phyloP scores from a whole-genome alignment of 2,329 filamentous ascomycete species.

The Hypoxylon sp. region DNA sequence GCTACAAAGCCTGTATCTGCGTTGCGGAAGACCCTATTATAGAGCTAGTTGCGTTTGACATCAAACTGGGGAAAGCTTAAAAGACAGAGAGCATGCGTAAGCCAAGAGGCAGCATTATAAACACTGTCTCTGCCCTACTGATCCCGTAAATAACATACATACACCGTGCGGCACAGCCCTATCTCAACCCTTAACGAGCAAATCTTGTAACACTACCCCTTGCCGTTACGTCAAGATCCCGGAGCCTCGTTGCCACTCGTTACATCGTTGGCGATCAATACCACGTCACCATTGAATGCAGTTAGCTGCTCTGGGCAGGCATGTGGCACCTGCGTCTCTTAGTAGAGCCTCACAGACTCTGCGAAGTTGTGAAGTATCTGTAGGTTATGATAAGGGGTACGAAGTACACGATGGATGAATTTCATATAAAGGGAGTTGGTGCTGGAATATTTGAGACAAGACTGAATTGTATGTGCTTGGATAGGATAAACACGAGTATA shows the following conservation, averaged over 20 bases:
- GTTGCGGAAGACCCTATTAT: background rate
- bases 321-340: background rate
- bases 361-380: background rate
- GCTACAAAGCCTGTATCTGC: background rate
- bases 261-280: slow-evolving; percentile 1
- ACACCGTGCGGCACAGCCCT: slow-evolving; percentile 10
- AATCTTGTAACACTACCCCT: background rate
- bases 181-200: background rate
- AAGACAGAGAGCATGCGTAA: background rate
- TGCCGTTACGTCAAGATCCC: background rate
- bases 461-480: background rate
- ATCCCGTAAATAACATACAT: background rate
- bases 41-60: background rate
- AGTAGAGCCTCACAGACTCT: background rate
- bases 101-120: slow-evolving; percentile 1
- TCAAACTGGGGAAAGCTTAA: background rate
- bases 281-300: background rate
- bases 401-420: background rate
- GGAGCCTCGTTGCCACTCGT: background rate
- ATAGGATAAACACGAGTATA: background rate
- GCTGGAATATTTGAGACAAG: too few relatives aligned
- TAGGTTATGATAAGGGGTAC: background rate
- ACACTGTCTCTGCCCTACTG: background rate
- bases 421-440: too few relatives aligned
- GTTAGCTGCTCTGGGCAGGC: background rate